Evolutionary conservation across 805 yeast species (phyloP).

Genomic region (Pichia ethanolica): DNA sequence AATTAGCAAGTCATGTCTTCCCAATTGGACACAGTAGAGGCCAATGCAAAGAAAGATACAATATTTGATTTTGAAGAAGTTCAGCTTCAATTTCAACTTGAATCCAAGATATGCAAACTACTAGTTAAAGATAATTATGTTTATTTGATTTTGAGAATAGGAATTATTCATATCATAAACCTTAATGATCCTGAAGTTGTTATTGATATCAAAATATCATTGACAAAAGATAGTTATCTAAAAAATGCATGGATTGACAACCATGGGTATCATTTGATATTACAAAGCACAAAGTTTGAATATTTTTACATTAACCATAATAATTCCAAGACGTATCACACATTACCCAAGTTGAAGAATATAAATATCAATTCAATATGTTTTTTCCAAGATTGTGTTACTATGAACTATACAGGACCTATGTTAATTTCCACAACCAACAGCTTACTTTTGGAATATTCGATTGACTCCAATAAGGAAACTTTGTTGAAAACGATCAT

Average conservation of each 20-base stretch:
- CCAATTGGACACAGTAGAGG: slow-evolving; percentile 17
- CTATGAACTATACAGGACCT: slow-evolving; percentile 32
- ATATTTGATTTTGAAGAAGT: slow-evolving; percentile 26
- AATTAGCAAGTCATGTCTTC: neutral
- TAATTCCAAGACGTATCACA: slow-evolving; percentile 31
- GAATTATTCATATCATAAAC: slow-evolving; percentile 56
- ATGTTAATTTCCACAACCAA: slow-evolving; percentile 41
- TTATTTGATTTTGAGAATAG: slow-evolving; percentile 44
- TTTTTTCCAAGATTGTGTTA: slow-evolving; percentile 24
- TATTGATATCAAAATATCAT: slow-evolving; percentile 29
- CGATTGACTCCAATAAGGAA: slow-evolving; percentile 38
- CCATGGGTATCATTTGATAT: slow-evolving; percentile 44
- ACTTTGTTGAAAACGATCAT: slow-evolving; percentile 35
- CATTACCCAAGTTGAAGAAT: slow-evolving; percentile 41
- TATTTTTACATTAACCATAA: slow-evolving; percentile 40
- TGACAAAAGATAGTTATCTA: slow-evolving; percentile 20
- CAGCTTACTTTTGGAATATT: slow-evolving; percentile 43
- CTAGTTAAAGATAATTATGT: slow-evolving; percentile 50
- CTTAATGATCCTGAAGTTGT: slow-evolving; percentile 59
- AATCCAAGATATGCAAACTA: slow-evolving; percentile 36
- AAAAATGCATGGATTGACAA: slow-evolving; percentile 40
- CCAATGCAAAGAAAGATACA: slow-evolving; percentile 2
- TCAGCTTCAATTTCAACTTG: slow-evolving; percentile 27
- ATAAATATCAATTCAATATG: slow-evolving; percentile 36
- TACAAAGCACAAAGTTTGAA: slow-evolving; percentile 39